Base-by-base conservation (phyloP, 164 flowering plant genomes). In the Stephania japonica region DNA sequence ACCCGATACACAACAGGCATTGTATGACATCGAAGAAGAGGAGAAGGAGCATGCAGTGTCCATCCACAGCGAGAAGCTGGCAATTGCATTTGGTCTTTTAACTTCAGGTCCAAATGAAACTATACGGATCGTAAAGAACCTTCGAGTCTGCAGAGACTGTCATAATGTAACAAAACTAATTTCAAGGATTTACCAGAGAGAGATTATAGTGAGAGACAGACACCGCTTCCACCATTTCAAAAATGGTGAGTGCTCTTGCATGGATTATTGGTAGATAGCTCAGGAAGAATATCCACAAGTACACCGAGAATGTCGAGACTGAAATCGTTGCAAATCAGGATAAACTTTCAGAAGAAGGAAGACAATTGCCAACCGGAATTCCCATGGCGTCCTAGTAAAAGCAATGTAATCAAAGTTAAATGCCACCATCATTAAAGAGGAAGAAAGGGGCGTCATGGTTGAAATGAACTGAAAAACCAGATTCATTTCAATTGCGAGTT, bases 21-120 rank as follows among this genome's bases (percentile, higher is more conserved):
- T 67, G 69, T 67, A 32, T 32, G 69, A 67, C 42, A 41, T 67
- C 18, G 69, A 67, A 38, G 69, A 67, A 32, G 69, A 67, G 69
- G 69, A 67, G 69, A 67, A 67, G 49, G 69, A 67, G 41, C 69
- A 67, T 13, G 69, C 47, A 32, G 23, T 67, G 42, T 67, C 69
- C 43, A 67, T 67, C 42, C 69, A 67, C n/a, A 67, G 69, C 19
- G 69, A 67, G 14, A 67, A 67, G 69, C 69, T 67, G n/a, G 47
- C 69, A 13, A 67, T 67, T 41, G 69, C 69, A 13, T 67, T 67
- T 67, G 47, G 69, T 9, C 42, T 41, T 23, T 32, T 67, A 67
- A 42, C 19, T 9, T 32, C 42, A 44, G 69, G 44, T 38, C 69
- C 49, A 67, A 21, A 67, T 14, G 69, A 67, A n/a, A 41, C 23